Evolutionary conservation across 345 rosid genomes (phyloP), one percentile per base, ranked within the genome.

Genomic region (Jatropha curcas): DNA sequence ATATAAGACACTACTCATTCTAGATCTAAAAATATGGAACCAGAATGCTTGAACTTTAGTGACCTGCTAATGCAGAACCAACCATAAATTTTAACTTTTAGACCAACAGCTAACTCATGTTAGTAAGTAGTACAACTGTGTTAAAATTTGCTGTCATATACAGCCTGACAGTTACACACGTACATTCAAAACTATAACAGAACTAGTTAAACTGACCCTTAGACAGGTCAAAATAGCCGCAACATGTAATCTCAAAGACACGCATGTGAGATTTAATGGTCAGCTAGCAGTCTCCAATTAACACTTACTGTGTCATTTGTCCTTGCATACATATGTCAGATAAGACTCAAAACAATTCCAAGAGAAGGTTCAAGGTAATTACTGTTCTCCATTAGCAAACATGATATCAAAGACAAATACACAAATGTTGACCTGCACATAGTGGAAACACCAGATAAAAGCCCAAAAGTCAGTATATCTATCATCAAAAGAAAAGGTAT

Each of bases 351-450:
- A 76, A 59, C 14, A 60, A 70, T 14, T 74, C 3, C 25, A 79
- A 68, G 79, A 71, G 65, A 77, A 46, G 78, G 82, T 76, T 76
- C 71, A 72, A 68, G 84, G 77, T 65, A 72, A 78, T 74, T 86
- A 93, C 97, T 82, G 86, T 72, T 90, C 82, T 79, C 94, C 98
- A 67, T 93, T 90, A 74, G 89, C 79, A 81, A 87, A 91, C 98
- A 93, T 91, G 80, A 93, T 76, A 74, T 93, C 98, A 70, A 91
- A 91, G 79, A 88, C 88, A 71, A 91, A 91, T 55, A 91, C 74
- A 65, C 97, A 93, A 52, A 93, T 86, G 58, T 90, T 87, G 24
- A 91, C 88, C 98, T 91, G 95, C 89, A 84, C n/a, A 61, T 50
- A 61, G 74, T 60, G 31, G 77, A 58, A 33, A 65, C 28, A 75